A percentile compares a stretch with the other conserved stretches of the same genome.
Evolutionary conservation across 768 basidiomycete genomes (phyloP).

Genomic region (Krasilnikovozyma curviuscula): DNA sequence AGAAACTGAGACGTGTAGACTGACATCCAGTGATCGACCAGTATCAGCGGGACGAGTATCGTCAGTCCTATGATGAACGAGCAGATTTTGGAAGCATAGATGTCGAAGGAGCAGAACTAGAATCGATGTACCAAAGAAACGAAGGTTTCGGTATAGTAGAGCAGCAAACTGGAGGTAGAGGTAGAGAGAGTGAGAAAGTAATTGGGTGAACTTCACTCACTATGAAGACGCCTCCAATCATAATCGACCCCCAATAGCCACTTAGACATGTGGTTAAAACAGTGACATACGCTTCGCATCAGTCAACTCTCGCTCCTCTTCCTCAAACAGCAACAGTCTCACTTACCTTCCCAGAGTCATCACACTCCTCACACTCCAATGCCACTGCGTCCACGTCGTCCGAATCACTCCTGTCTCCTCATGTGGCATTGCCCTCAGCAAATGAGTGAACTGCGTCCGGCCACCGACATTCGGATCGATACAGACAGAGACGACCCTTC

Average conservation of each 20-base stretch:
- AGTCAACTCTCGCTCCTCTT: slow-evolving; percentile 8
- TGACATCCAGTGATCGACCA: slow-evolving; percentile 78
- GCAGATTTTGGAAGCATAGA: slow-evolving; percentile 73
- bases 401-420: slow-evolving; percentile 58
- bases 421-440: slow-evolving; percentile 2
- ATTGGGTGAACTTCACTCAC: slow-evolving; percentile 29
- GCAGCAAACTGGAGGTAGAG: background rate
- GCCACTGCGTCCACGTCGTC: slow-evolving; percentile 23
- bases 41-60: slow-evolving; percentile 59
- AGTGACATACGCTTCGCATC: background rate
- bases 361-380: background rate
- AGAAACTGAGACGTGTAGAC: slow-evolving; percentile 22
- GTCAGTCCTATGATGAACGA: slow-evolving; percentile 79
- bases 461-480: slow-evolving; percentile 59
- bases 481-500: slow-evolving; percentile 38
- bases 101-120: slow-evolving; percentile 45
- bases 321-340: too few relatives aligned
- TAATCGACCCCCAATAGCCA: slow-evolving; percentile 64
- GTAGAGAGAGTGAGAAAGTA: background rate
- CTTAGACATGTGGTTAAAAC: background rate
- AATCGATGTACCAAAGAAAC: too few relatives aligned
- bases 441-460: slow-evolving; percentile 32
- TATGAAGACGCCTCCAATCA: slow-evolving; percentile 65
- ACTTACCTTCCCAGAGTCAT: background rate
- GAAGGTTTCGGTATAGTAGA: too few relatives aligned